Base-by-base conservation (phyloP, 139 green algal genomes). In the Dunaliella primolecta region DNA sequence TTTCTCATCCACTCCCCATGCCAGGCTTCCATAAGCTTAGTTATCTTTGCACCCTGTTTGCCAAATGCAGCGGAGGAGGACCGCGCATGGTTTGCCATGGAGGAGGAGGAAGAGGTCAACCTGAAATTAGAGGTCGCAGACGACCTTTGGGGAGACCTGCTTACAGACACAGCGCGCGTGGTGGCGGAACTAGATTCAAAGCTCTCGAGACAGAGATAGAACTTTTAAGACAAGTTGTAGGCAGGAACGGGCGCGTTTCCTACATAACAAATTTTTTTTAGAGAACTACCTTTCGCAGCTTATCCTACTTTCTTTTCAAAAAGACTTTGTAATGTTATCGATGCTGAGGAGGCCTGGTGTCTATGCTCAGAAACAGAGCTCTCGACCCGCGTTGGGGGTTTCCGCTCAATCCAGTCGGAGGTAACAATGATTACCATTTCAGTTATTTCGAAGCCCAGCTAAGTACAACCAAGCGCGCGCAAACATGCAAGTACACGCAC, bases 41-140 rank as follows among this genome's bases (percentile, higher is more conserved):
- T n/a, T n/a, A n/a, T n/a, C n/a, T n/a, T n/a, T n/a, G n/a, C n/a
- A n/a, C n/a, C n/a, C n/a, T n/a, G n/a, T n/a, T n/a, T n/a, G n/a
- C n/a, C n/a, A n/a, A n/a, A n/a, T n/a, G 36, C 74, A 75, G 84
- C 56, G 7, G 82, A 84, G 76, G 84, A 81, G 34, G 85, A 89
- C 21, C 55, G 78, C 36, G 74, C 70, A 0, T 89, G 88, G 83
- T 27, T 31, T 36, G 86, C 85, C 70, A n/a, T 84, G 20, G 27
- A 78, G 1, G 80, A 84, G 31, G 88, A 89, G 71, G 88, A 89
- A 78, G 33, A 32, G 33, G 88, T 81, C 21, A 86, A 87, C 36
- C 55, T 91, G 74, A 87, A 89, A 77, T 70, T 87, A 20, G 85
- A 89, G 83, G 76, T 89, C 33, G 81, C 74, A 23, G 84, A 88